Conservation (phyloP, 139 green algal species). For the Nannochloris sp. region DNA sequence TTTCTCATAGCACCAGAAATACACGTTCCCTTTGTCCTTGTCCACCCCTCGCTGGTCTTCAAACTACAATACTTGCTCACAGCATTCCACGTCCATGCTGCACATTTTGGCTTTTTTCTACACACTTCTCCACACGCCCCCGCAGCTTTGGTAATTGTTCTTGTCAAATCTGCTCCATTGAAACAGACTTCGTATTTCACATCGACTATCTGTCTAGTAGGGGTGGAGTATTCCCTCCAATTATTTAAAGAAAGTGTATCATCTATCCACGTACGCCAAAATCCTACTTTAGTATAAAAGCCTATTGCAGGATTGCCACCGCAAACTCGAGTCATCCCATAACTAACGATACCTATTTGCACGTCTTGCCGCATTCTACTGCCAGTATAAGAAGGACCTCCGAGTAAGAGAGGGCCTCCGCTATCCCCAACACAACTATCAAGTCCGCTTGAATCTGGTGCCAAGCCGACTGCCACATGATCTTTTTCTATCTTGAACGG, state of each 20-base stretch:
- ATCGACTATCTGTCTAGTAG: no score
- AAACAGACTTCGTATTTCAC: no score
- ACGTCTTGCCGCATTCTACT: neutral
- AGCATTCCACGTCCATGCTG: no score
- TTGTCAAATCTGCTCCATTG: no score
- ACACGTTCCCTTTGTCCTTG: no score
- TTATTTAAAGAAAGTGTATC: neutral
- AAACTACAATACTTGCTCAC: no score
- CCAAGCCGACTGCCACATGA: neutral
- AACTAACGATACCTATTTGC: neutral
- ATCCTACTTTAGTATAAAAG: neutral
- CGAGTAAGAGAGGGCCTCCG: neutral
- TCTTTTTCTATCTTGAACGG: neutral
- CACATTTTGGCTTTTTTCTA: no score
- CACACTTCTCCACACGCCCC: no score
- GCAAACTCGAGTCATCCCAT: neutral
- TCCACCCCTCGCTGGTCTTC: no score
- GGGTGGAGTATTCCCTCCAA: neutral
- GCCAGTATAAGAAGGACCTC: neutral
- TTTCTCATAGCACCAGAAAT: no score
- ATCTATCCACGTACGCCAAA: neutral
- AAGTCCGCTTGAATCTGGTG: neutral
- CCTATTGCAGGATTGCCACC: neutral
- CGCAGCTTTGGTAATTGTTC: no score
- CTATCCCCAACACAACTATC: neutral